Evolutionary conservation across 768 basidiomycete species (phyloP), one percentile per base, ranked within the genome.

Genomic region (Auriculariales sp.): DNA sequence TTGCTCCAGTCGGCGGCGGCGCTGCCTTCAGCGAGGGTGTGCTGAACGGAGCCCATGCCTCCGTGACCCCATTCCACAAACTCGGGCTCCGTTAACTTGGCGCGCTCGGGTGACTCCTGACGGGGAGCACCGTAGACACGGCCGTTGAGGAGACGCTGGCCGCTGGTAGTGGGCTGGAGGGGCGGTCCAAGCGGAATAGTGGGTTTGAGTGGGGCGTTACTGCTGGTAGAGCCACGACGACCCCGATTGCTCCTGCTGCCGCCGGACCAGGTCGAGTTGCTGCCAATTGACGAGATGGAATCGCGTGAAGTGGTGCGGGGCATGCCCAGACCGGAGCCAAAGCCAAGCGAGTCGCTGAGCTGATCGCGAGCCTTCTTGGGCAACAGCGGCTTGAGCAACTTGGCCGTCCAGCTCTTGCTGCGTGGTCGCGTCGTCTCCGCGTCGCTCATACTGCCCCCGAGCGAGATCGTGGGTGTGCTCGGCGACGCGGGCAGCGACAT

Each of bases 51-150:
- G 25, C 89, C 89, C 81, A 90, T 82, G 2, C 85, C 85, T 28
- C 85, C 85, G 51, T 83, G 86, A 0, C 90, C 90, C 90, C 90
- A 93, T 63, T 93, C 90, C 14, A 90, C 86, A 56, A 93, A 93
- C 59, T 83, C 83, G 28, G 83, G 83, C 53, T 87, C 84, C 6
- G 25, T 15, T 59, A 59, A 57, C 30, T 17, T 28, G 3, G 51
- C 17, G 24, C 39, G 46, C 19, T 9, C 27, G 2, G 39, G 36
- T 6, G 27, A 50, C 10, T 35, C 12, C 31, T 29, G 14, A 45
- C 58, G 56, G 25, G 56, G 57, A 46, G 25, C 55, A 10, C 90
- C 89, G 56, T 92, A 92, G 0, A 91, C 75, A 24, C 90, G 73
- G 0, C 90, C 90, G 58, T 93, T 93, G 53, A 93, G 71, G 82